A percentile compares a stretch with the other conserved stretches of the same genome.
Conservation (phyloP, 2,329 filamentous ascomycete genomes). For the Xylariaceae sp. region DNA sequence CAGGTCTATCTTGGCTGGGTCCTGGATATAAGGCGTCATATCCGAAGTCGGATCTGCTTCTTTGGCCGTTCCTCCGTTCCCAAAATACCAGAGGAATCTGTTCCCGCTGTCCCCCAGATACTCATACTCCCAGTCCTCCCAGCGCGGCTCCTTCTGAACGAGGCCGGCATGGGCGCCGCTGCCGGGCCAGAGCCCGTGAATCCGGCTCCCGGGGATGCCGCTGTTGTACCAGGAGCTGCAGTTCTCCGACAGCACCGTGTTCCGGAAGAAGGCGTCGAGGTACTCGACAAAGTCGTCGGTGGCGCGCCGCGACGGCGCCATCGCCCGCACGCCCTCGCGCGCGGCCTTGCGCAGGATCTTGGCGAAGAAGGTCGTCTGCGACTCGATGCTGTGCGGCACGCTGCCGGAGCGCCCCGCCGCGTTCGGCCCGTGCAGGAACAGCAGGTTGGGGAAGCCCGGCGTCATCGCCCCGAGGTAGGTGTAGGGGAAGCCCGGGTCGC, state of each 20-base stretch:
- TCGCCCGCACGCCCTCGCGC: slow-evolving; percentile 57
- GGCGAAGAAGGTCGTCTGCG: slow-evolving; percentile 56
- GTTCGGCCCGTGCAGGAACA: slow-evolving; percentile 57
- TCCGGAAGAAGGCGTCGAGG: slow-evolving; percentile 46
- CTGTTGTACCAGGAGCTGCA: slow-evolving; percentile 70
- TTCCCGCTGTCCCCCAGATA: slow-evolving; percentile 37
- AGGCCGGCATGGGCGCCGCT: slow-evolving; percentile 56
- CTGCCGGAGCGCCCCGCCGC: slow-evolving; percentile 55
- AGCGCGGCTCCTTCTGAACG: slow-evolving; percentile 45
- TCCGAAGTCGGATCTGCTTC: slow-evolving; percentile 51
- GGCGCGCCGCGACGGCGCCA: slow-evolving; percentile 49
- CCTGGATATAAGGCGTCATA: slow-evolving; percentile 55
- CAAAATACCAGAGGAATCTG: slow-evolving; percentile 55
- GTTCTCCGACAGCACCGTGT: slow-evolving; percentile 49
- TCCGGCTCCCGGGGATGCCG: slow-evolving; percentile 50
- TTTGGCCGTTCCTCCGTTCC: slow-evolving; percentile 57
- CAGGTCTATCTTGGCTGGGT: slow-evolving; percentile 50
- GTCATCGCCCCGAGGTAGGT: slow-evolving; percentile 58
- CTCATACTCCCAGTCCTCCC: slow-evolving; percentile 49
- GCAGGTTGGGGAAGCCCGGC: slow-evolving; percentile 59
- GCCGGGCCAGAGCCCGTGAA: slow-evolving; percentile 65
- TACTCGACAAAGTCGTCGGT: slow-evolving; percentile 58
- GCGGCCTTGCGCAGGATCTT: slow-evolving; percentile 60
- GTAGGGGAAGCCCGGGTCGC: slow-evolving; percentile 49
- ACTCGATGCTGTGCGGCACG: slow-evolving; percentile 60